These are phyloP conservation scores for Metschnikowia picachoensis DNA, from an alignment of 805 yeast species.

Conservation along the genomic window DNA sequence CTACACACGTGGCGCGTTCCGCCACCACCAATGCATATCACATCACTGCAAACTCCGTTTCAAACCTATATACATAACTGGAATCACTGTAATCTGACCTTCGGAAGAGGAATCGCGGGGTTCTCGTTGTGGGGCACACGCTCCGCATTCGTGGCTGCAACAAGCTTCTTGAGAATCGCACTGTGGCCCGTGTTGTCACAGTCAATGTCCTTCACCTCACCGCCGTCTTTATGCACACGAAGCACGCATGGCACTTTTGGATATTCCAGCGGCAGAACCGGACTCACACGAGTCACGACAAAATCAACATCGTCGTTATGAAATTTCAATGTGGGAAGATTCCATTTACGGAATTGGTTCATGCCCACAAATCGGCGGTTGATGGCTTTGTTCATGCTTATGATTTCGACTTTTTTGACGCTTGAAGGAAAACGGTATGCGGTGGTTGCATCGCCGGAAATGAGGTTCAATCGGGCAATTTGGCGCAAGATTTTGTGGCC, in stretches of 20 bases:
- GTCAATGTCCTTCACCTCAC: slow-evolving; percentile 36
- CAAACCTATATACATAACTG: slow-evolving; percentile 1
- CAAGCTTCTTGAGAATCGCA: slow-evolving; percentile 55
- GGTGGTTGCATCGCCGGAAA: slow-evolving; percentile 46
- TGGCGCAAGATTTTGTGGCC: slow-evolving; percentile 39
- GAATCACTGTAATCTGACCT: slow-evolving; percentile 6
- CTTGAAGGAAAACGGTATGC: slow-evolving; percentile 27
- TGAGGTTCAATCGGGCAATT: slow-evolving; percentile 44
- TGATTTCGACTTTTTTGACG: slow-evolving; percentile 43
- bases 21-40: not conserved
- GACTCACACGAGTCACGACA: slow-evolving; percentile 49
- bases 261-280: slow-evolving; percentile 11
- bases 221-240: slow-evolving; percentile 11
- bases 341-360: slow-evolving; percentile 68
- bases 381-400: slow-evolving; percentile 42
- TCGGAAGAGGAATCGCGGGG: slow-evolving; percentile 20
- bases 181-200: slow-evolving; percentile 48
- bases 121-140: slow-evolving; percentile 46
- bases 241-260: slow-evolving; percentile 13
- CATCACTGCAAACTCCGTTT: not conserved
- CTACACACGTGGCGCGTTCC: not conserved
- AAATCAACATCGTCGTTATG: slow-evolving; percentile 74
- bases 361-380: slow-evolving; percentile 60
- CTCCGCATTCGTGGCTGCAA: slow-evolving; percentile 49
- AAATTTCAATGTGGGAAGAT: slow-evolving; percentile 73